Evolutionary conservation across 306 rosid genomes (phyloP).

Genomic region (Glycine latifolia): DNA sequence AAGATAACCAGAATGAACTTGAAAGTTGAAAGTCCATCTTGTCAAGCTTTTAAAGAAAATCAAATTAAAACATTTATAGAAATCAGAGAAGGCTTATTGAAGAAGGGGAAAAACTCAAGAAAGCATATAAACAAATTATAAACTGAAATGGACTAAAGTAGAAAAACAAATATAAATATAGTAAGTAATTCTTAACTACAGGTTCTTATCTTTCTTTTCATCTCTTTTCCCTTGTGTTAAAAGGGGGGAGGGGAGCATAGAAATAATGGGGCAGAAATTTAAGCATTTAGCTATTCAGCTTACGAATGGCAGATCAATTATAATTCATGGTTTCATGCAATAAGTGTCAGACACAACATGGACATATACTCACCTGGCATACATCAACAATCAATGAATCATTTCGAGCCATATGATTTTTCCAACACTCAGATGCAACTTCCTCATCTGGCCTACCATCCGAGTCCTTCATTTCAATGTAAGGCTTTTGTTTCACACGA

Average conservation of each 20-base stretch:
- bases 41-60: constrained; percentile 39
- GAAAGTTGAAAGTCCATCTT: constrained; percentile 38
- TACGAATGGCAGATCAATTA: constrained; percentile 27
- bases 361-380: constrained; percentile 81
- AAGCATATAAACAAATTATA: not conserved
- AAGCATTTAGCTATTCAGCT: constrained; percentile 5
- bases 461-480: constrained; percentile 94
- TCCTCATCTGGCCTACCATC: constrained; percentile 92
- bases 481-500: constrained; percentile 97
- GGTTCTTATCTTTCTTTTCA: not conserved
- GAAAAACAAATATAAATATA: constrained; percentile 1
- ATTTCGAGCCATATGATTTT: constrained; percentile 93
- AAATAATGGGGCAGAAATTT: not conserved
- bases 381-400: constrained; percentile 99
- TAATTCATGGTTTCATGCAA: constrained; percentile 6
- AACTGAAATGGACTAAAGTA: not conserved
- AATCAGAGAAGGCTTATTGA: constrained; percentile 17
- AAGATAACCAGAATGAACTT: constrained; percentile 28
- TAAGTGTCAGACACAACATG: constrained; percentile 15
- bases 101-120: constrained; percentile 21
- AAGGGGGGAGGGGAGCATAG: not conserved
- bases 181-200: not conserved
- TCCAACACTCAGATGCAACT: constrained; percentile 97
- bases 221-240: not conserved
- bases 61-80: constrained; percentile 3